Evolutionary conservation across 306 rosid genomes (phyloP), one percentile per base, ranked within the genome.

Genomic region (Prunus mongolica): DNA sequence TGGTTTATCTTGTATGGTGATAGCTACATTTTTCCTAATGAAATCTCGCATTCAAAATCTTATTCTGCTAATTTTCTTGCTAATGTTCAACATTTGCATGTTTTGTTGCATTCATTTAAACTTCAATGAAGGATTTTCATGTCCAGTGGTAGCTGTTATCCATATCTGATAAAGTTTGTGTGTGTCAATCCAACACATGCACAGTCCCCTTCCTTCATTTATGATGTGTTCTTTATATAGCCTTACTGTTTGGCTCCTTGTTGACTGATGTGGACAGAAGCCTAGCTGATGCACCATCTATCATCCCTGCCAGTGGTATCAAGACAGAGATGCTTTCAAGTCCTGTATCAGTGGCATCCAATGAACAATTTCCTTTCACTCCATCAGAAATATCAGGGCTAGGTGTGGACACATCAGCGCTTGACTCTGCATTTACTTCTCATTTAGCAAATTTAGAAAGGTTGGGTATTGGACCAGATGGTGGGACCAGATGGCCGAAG

Each of bases 401-500:
- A 47, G 10, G 44, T 16, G n/a, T 19, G 57, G 69, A 61, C 27
- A 28, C 69, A 58, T 64, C 47, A 5, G 12, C 1, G 28, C 69
- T 46, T 46, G 69, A 34, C 34, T 38, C 76, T n/a, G 51, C 38
- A 34, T 72, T 34, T 72, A 38, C 76, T 19, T 70, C 74, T 32
- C 38, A 72, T 22, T 55, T 72, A 8, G 65, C 32, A 72, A 57
- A 72, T 41, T 58, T 72, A 22, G 76, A 72, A 44, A 55, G 76
- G 65, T 34, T 72, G 5, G 15, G 32, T 38, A 9, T 55, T 55
- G 76, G 24, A 55, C 0, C 14, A 44, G 76, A 38, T 72, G 32
- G 51, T 54, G 51, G 27, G 47, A 55, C n/a, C 32, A 22, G 56
- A 46, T 67, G 72, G 24, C 27, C 56, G 2, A 47, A 44, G 54